Conservation (phyloP, 2,329 filamentous ascomycete genomes). For the Sarocladium strictum region DNA sequence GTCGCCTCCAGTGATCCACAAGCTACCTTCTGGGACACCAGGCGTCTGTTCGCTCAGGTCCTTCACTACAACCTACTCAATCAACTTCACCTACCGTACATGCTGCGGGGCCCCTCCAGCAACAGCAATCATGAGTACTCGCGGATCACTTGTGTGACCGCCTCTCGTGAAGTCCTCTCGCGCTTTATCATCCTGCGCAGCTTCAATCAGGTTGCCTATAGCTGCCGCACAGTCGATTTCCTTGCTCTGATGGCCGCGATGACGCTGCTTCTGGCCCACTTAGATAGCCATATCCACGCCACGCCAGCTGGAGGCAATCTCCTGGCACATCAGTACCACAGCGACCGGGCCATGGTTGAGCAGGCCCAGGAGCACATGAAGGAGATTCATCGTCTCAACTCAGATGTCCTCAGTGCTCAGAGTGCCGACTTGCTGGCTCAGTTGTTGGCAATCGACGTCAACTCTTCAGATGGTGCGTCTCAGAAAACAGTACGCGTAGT, state of each 20-base stretch:
- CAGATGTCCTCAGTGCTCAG: not conserved
- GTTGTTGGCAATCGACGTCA: too few species aligned
- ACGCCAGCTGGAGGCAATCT: not conserved
- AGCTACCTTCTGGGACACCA: too few species aligned
- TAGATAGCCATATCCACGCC: not conserved
- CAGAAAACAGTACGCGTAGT: too few species aligned
- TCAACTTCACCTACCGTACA: conserved; percentile 43
- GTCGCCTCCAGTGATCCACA: conserved; percentile 19
- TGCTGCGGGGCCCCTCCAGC: conserved; percentile 21
- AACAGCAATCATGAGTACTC: not conserved
- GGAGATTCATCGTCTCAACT: not conserved
- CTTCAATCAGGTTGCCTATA: not conserved
- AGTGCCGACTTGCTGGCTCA: too few species aligned
- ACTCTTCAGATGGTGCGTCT: too few species aligned
- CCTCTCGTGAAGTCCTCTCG: not conserved
- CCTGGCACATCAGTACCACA: not conserved
- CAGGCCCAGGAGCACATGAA: not conserved
- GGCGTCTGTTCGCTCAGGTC: too few species aligned
- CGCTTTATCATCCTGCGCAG: not conserved
- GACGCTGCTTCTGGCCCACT: not conserved
- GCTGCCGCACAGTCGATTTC: not conserved
- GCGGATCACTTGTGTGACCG: not conserved
- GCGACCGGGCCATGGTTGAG: not conserved
- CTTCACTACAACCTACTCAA: conserved; percentile 45
- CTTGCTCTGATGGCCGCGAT: not conserved